A percentile compares a stretch with the other conserved stretches of the same genome.
phyloP scores from a whole-genome alignment of 306 rosid species.

The Prunus mongolica region DNA sequence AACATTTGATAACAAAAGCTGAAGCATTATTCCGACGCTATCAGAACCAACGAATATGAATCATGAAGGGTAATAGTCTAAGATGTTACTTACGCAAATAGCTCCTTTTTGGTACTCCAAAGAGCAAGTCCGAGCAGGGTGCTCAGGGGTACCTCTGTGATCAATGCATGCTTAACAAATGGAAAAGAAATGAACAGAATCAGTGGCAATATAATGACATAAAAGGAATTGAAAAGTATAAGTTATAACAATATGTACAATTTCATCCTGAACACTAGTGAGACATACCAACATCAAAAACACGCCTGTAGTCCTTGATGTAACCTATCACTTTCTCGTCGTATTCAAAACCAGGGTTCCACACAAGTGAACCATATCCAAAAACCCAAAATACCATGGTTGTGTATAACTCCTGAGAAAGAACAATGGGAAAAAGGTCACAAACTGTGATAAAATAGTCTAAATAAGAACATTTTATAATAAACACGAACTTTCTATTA shows the following conservation, averaged over 20 bases:
- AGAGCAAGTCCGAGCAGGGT: conserved; percentile 91
- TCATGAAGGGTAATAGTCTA: too few species aligned
- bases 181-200: background rate
- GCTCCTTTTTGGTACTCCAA: conserved; percentile 74
- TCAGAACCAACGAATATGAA: background rate
- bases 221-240: background rate
- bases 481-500: background rate
- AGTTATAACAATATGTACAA: background rate
- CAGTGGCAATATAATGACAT: background rate
- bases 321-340: conserved; percentile 76
- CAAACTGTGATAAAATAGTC: background rate
- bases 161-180: conserved; percentile 73
- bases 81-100: conserved; percentile 61
- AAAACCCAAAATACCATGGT: conserved; percentile 94
- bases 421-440: background rate
- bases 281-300: conserved; percentile 78
- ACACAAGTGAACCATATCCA: conserved; percentile 94
- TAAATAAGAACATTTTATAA: background rate
- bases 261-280: background rate
- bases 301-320: conserved; percentile 86
- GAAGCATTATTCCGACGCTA: background rate
- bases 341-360: conserved; percentile 92
- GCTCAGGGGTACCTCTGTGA: conserved; percentile 88
- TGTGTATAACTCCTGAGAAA: conserved; percentile 32
- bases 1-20: background rate